Base-by-base conservation (phyloP, 73 alveolate genomes). In the Paramecium pentaurelia region DNA sequence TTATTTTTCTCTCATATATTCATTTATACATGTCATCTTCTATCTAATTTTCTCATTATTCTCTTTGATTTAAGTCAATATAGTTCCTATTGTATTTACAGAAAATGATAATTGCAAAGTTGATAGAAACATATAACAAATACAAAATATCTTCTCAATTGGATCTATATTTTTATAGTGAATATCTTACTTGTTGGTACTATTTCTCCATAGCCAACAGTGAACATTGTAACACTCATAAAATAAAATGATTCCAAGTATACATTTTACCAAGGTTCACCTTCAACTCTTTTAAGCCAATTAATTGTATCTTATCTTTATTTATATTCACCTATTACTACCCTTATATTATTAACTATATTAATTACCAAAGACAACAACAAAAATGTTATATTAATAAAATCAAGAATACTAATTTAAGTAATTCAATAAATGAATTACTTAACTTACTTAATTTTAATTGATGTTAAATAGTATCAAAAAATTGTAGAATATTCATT, bases 31-130 rank as follows among this genome's bases (percentile, higher is more conserved):
- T 14, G 84, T 47, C 40, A 89, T 28, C n/a, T 89, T 89, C 30
- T 42, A 60, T 71, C 88, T 32, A 4, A 70, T 89, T 58, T 49
- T 25, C 84, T 89, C 90, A 42, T 71, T 83, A 25, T 71, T 83
- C 30, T 89, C 88, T 14, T 71, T 89, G 37, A 89, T 38, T 25
- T 89, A 20, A 22, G 71, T 71, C 6, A 89, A 73, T 3, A 89
- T 89, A 0, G 94, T 14, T 71, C 94, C 94, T 0, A 89, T 89
- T 9, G 92, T 89, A 60, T 89, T 89, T 1, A 89, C 88, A 2
- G 92, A 60, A 38, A 58, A 89, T 9, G 91, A 80, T 0, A 80
- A 18, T 10, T 80, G n/a, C 51, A 80, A 3, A 6, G 91, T 80
- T 14, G 77, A 80, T 44, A 80, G 58, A 47, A 80, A 80, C 91